Evolutionary conservation across 495 filamentous ascomycete species (phyloP).

Genomic region (Annulohypoxylon moriforme): DNA sequence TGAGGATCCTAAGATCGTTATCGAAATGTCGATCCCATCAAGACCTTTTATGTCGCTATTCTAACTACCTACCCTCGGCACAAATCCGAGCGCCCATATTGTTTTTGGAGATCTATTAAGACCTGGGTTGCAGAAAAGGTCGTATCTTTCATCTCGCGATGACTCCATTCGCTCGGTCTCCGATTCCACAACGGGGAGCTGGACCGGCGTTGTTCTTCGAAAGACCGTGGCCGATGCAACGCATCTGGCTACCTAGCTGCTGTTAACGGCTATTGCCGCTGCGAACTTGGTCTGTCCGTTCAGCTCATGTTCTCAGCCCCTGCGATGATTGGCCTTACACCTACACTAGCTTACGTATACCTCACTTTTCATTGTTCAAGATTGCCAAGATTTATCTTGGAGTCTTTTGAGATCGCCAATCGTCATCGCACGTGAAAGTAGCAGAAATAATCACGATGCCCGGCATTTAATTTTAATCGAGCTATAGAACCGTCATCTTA

Average conservation of each 20-base stretch:
- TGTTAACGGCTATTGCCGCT: slow-evolving; percentile 17
- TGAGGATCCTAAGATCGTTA: background rate
- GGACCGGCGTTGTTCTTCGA: slow-evolving; percentile 24
- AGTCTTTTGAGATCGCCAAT: slow-evolving; percentile 19
- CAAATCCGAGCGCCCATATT: slow-evolving; percentile 5
- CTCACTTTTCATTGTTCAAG: background rate
- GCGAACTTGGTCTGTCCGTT: slow-evolving; percentile 4
- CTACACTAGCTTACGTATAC: slow-evolving; percentile 5
- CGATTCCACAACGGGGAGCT: slow-evolving; percentile 39
- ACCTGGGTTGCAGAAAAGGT: slow-evolving; percentile 16
- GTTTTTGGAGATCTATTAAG: slow-evolving; percentile 7
- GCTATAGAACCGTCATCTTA: background rate
- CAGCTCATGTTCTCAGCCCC: slow-evolving; percentile 22
- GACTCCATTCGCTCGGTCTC: slow-evolving; percentile 35
- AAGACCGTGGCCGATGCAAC: slow-evolving; percentile 32
- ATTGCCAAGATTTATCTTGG: slow-evolving; percentile 7
- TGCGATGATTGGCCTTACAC: slow-evolving; percentile 25
- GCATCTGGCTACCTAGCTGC: slow-evolving; percentile 25
- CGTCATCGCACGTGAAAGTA: slow-evolving; percentile 19
- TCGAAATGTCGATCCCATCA: background rate
- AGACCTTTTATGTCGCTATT: slow-evolving; percentile 22
- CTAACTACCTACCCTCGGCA: slow-evolving; percentile 10
- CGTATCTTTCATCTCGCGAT: slow-evolving; percentile 29
- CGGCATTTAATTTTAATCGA: slow-evolving; percentile 1
- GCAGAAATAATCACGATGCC: background rate